Evolutionary conservation across 192 early-diverging fungal species (phyloP).

Genomic region (Mycoemilia scoparia): DNA sequence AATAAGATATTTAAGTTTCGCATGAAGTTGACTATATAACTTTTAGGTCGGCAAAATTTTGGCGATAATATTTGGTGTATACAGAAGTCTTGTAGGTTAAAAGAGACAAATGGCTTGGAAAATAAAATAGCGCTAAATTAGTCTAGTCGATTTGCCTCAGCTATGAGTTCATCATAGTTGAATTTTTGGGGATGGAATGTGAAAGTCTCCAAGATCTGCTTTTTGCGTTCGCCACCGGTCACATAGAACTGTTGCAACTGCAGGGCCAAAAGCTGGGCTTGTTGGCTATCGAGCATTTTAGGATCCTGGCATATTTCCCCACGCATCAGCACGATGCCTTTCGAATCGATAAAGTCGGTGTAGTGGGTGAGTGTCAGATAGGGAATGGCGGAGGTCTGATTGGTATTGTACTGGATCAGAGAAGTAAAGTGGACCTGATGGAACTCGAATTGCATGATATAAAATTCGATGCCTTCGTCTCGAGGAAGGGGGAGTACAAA

Average conservation of each 20-base stretch:
- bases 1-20: no score
- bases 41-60: no score
- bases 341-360: conserved; percentile 58
- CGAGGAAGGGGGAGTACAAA: conserved; percentile 77
- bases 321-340: conserved; percentile 79
- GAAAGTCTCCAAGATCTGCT: conserved; percentile 54
- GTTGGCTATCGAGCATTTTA: conserved; percentile 34
- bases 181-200: conserved; percentile 59
- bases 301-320: conserved; percentile 47
- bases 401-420: conserved; percentile 75
- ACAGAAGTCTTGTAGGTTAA: no score
- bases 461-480: conserved; percentile 68
- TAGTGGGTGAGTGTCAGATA: conserved; percentile 74
- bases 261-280: conserved; percentile 62
- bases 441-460: conserved; percentile 63
- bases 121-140: no score
- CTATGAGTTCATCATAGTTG: conserved; percentile 44
- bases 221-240: conserved; percentile 44
- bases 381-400: conserved; percentile 55
- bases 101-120: no score
- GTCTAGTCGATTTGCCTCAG: conserved; percentile 24
- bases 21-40: no score
- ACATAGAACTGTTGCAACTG: conserved; percentile 80
- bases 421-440: conserved; percentile 80
- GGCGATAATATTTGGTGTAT: no score